Evolutionary conservation across 139 green algal genomes (phyloP).

Genomic region (Micractinium conductrix): DNA sequence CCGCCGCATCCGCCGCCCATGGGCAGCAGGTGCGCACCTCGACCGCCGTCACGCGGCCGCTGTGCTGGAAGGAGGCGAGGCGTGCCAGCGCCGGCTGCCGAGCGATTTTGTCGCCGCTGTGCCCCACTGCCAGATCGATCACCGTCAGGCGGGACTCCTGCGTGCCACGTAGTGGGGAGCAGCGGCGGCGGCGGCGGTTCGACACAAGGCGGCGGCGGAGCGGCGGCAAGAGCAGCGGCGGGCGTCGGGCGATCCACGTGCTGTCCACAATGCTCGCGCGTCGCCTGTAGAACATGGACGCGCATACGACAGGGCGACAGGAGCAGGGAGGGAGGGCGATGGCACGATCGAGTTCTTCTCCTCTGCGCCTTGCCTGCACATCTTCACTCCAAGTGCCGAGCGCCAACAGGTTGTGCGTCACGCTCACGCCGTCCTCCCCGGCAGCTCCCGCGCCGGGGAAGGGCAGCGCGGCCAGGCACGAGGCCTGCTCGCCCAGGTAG

Average conservation of each 20-base stretch:
- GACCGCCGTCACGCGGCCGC: constrained; percentile 8
- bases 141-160: constrained; percentile 34
- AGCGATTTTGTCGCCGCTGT: constrained; percentile 22
- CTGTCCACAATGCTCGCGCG: background rate
- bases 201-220: background rate
- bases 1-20: background rate
- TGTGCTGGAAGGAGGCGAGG: constrained; percentile 19
- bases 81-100: constrained; percentile 12
- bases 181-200: background rate
- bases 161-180: background rate
- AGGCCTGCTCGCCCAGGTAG: constrained; percentile 24
- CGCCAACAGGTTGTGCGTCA: constrained; percentile 27
- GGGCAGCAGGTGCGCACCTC: constrained; percentile 25
- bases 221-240: background rate
- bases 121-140: background rate
- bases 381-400: constrained; percentile 25
- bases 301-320: background rate
- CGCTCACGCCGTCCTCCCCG: background rate
- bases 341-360: background rate
- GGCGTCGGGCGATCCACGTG: too few species aligned
- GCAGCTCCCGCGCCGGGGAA: constrained; percentile 15
- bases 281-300: too few species aligned
- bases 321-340: background rate
- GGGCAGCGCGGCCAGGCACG: background rate
- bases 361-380: constrained; percentile 17